Percentiles rank a stretch among this genome's conserved stretches.
Evolutionary conservation across 345 rosid genomes (phyloP).

Genomic region (Triadica sebifera): DNA sequence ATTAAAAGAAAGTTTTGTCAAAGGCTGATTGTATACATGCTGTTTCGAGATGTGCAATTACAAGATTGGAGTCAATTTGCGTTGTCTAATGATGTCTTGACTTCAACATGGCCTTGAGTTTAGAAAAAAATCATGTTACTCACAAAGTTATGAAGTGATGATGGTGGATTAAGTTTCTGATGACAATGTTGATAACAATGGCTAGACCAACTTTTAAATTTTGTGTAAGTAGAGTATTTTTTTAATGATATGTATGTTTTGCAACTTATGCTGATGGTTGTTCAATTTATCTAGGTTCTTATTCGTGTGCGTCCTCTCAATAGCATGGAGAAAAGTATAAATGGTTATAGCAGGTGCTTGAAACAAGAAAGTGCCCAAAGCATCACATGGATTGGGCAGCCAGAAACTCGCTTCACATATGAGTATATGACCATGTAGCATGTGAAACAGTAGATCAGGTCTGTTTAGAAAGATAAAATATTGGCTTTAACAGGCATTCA

Average conservation of each 20-base stretch:
- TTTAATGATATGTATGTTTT: background rate
- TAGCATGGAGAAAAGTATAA: constrained; percentile 63
- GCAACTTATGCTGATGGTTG: constrained; percentile 14
- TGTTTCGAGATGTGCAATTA: background rate
- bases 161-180: too few relatives aligned
- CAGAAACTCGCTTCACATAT: constrained; percentile 80
- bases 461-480: constrained; percentile 14
- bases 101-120: background rate
- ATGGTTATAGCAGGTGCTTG: constrained; percentile 81
- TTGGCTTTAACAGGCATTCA: constrained; percentile 16
- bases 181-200: background rate
- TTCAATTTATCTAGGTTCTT: constrained; percentile 50
- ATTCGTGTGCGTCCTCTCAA: constrained; percentile 88
- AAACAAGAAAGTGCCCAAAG: constrained; percentile 87
- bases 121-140: background rate
- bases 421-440: constrained; percentile 89
- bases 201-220: background rate
- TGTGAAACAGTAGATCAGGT: constrained; percentile 97
- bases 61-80: background rate
- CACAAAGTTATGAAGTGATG: background rate
- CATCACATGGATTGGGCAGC: constrained; percentile 81
- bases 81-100: background rate
- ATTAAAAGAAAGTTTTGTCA: background rate
- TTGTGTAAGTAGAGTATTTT: background rate
- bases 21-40: background rate